These are phyloP conservation scores for Beauveria pseudobassiana DNA, from an alignment of 2,329 filamentous ascomycete species.

Conservation along the genomic window DNA sequence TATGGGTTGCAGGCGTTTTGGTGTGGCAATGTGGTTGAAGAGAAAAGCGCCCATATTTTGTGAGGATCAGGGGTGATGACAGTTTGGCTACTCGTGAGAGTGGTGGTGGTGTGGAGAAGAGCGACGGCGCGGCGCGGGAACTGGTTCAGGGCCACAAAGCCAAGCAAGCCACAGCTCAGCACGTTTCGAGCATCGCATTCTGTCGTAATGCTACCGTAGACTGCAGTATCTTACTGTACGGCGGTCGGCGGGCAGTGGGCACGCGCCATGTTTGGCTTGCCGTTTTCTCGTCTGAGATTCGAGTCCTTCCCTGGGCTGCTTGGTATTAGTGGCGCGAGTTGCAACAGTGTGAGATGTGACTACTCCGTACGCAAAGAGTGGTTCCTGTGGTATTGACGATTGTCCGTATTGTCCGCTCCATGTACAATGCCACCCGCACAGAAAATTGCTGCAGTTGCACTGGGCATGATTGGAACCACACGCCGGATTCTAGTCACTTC, in stretches of 20 bases:
- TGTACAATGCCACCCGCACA: neutral
- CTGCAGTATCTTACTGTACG: neutral
- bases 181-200: slow-evolving; percentile 1
- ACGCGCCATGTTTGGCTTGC: neutral
- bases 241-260: neutral
- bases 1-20: slow-evolving; percentile 3
- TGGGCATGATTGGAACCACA: neutral
- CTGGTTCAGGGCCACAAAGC: neutral
- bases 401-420: neutral
- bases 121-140: slow-evolving; percentile 1
- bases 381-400: neutral
- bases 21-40: neutral
- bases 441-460: neutral
- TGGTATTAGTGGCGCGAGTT: neutral
- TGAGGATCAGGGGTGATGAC: slow-evolving; percentile 10
- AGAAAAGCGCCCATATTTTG: neutral
- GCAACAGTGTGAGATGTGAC: neutral
- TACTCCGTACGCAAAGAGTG: neutral
- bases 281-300: neutral
- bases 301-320: neutral
- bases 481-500: neutral
- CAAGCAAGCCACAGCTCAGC: neutral
- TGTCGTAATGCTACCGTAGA: neutral
- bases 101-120: slow-evolving; percentile 10
- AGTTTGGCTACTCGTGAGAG: slow-evolving; percentile 2